Percentiles rank a stretch among this genome's conserved stretches.
These are phyloP conservation scores for Sarocladiaceae sp. DNA, from an alignment of 2,329 filamentous ascomycete genomes.

Conservation along the genomic window DNA sequence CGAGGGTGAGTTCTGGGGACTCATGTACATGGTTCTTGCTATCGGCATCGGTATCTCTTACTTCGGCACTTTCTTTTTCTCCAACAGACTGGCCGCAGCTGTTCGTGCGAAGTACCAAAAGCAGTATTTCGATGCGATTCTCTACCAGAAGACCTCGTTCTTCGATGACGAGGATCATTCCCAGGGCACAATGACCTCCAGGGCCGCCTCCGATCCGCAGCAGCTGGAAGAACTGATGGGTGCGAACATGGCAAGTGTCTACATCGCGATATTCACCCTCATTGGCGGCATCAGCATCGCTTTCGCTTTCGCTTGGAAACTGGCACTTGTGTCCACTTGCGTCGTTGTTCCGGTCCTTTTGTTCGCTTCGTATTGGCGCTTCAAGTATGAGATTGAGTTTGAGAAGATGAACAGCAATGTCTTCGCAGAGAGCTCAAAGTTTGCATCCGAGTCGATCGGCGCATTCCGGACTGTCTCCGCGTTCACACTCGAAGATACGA, in stretches of 20 bases:
- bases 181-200: conserved; percentile 55
- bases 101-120: conserved; percentile 52
- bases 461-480: conserved; percentile 70
- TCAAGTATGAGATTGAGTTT: conserved; percentile 61
- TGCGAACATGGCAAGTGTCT: conserved; percentile 58
- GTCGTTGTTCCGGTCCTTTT: conserved; percentile 52
- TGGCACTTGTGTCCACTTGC: conserved; percentile 63
- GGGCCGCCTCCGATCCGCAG: conserved; percentile 52
- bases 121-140: conserved; percentile 57
- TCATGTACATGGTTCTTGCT: conserved; percentile 62
- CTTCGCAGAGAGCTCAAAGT: conserved; percentile 68
- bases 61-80: conserved; percentile 32
- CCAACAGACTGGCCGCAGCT: conserved; percentile 42
- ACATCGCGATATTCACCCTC: conserved; percentile 61
- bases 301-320: conserved; percentile 73
- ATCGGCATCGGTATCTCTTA: conserved; percentile 49
- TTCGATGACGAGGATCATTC: conserved; percentile 59
- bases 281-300: conserved; percentile 61
- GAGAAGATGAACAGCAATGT: conserved; percentile 64
- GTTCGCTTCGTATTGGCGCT: conserved; percentile 43
- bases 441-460: conserved; percentile 69
- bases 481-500: conserved; percentile 64
- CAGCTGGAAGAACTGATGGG: conserved; percentile 60
- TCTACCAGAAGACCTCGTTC: conserved; percentile 55
- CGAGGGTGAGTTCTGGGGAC: conserved; percentile 56